Conservation (phyloP, 2,329 filamentous ascomycete species). For the Karstenula rhodostoma region DNA sequence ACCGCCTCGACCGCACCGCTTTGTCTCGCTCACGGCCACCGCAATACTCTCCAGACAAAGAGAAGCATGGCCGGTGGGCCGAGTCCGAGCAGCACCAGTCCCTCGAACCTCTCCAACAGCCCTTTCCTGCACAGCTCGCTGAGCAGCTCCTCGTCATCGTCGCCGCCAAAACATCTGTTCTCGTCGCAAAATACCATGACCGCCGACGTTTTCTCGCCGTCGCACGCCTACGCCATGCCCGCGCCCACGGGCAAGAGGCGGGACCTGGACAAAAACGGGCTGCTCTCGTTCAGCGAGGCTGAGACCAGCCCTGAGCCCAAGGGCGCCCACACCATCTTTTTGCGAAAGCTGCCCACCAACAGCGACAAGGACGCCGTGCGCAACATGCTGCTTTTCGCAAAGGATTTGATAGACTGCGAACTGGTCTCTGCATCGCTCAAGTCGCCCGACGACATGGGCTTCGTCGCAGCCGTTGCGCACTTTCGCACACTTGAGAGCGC, state of each 20-base stretch:
- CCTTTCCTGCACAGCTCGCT: conserved; percentile 50
- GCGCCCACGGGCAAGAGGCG: conserved; percentile 54
- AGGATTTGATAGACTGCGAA: conserved; percentile 67
- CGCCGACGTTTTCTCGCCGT: conserved; percentile 51
- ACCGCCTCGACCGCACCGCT: conserved; percentile 31
- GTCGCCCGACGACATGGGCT: conserved; percentile 65
- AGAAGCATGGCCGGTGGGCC: conserved; percentile 51
- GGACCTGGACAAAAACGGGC: conserved; percentile 46
- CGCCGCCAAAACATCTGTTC: conserved; percentile 46
- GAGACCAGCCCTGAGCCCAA: conserved; percentile 38
- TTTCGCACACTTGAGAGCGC: conserved; percentile 66
- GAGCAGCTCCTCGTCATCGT: conserved; percentile 51
- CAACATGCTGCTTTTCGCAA: conserved; percentile 71
- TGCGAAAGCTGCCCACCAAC: conserved; percentile 67
- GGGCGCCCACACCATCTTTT: conserved; percentile 54
- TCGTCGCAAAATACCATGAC: conserved; percentile 49
- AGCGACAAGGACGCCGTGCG: conserved; percentile 66
- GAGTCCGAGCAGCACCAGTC: conserved; percentile 53
- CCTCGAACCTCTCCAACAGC: conserved; percentile 50
- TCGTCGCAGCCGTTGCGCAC: conserved; percentile 65
- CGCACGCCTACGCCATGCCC: conserved; percentile 50
- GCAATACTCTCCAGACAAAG: conserved; percentile 44
- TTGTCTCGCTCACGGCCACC: conserved; percentile 41
- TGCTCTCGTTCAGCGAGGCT: conserved; percentile 47
- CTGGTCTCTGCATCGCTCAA: conserved; percentile 59